Base-by-base conservation (phyloP, 768 basidiomycete genomes). In the Amanita molliuscula region DNA sequence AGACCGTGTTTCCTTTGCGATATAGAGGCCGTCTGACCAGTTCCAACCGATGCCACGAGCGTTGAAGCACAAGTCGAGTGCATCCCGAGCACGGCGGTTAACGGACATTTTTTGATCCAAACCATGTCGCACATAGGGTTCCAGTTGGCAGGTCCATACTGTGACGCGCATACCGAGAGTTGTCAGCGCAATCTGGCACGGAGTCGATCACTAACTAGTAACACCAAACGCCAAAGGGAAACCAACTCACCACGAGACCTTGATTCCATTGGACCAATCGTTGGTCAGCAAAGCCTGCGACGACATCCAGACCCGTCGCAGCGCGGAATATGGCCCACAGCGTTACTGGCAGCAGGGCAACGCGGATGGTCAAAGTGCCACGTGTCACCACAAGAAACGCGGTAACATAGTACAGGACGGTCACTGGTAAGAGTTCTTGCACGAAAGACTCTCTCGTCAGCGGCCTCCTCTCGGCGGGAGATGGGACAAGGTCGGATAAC, bases 11-110 rank as follows among this genome's bases (percentile, higher is more conserved):
- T 76, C 73, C 4, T 50, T 60, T 4, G 75, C 68, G 21, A 75
- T 45, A 48, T 67, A 64, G 20, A 74, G 60, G 44, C 68, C 67
- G 25, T 61, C 55, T 1, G 79, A 77, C 75, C 79, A 82, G 37
- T 74, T 64, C 82, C 82, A 84, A 11, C 78, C 80, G 41, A 67
- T 58, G 6, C 82, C 83, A 15, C 83, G 78, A 11, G 77, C 55
- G 52, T 73, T 79, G 55, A 63, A 65, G 21, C 53, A 54, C 16
- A 85, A 68, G 48, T 84, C 80, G 11, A 72, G 54, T 1, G 74
- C 72, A 49, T 84, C 73, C 37, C 61, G 52, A 4, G 58, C 47
- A 53, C 45, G 51, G 36, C 46, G 35, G 18, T 34, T 4, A 40
- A 23, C 8, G 13, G 18, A 6, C 9, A 11, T 10, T 15, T 47